A percentile compares a stretch with the other conserved stretches of the same genome.
These are phyloP conservation scores for Globisporangium nodosum DNA, from an alignment of 352 stramenopile species.

Conservation along the genomic window DNA sequence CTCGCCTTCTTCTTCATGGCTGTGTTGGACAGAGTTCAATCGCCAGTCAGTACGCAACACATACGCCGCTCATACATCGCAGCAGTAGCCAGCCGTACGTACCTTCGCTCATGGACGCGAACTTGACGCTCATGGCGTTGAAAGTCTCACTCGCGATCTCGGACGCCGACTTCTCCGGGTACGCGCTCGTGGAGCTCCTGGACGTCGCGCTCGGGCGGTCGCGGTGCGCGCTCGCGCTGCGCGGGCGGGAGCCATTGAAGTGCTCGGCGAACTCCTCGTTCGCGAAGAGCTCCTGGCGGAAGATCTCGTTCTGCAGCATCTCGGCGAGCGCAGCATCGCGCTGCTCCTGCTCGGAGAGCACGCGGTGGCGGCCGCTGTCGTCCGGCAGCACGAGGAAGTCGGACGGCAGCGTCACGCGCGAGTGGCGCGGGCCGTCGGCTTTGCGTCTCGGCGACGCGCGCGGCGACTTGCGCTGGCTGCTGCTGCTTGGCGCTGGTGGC, in stretches of 20 bases:
- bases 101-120: conserved; percentile 79
- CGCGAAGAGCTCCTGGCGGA: conserved; percentile 63
- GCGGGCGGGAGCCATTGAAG: conserved; percentile 30
- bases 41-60: conserved; percentile 9
- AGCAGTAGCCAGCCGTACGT: background rate
- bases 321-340: conserved; percentile 63
- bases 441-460: conserved; percentile 11
- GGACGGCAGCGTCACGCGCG: conserved; percentile 42
- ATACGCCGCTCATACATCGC: background rate
- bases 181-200: conserved; percentile 14
- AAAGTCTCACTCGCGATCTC: conserved; percentile 78
- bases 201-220: conserved; percentile 1
- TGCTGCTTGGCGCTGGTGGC: background rate
- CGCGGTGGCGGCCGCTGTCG: conserved; percentile 13
- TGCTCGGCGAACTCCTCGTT: conserved; percentile 73
- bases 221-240: conserved; percentile 4
- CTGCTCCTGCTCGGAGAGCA: conserved; percentile 60
- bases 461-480: conserved; percentile 5
- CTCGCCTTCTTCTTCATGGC: conserved; percentile 77
- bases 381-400: conserved; percentile 67
- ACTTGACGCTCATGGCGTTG: conserved; percentile 55
- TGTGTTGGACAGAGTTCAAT: conserved; percentile 35
- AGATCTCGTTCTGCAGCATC: conserved; percentile 85
- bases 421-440: conserved; percentile 9
- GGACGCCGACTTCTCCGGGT: conserved; percentile 54